Evolutionary conservation across 352 stramenopile species (phyloP).

Genomic region (Phytophthora tubulina): DNA sequence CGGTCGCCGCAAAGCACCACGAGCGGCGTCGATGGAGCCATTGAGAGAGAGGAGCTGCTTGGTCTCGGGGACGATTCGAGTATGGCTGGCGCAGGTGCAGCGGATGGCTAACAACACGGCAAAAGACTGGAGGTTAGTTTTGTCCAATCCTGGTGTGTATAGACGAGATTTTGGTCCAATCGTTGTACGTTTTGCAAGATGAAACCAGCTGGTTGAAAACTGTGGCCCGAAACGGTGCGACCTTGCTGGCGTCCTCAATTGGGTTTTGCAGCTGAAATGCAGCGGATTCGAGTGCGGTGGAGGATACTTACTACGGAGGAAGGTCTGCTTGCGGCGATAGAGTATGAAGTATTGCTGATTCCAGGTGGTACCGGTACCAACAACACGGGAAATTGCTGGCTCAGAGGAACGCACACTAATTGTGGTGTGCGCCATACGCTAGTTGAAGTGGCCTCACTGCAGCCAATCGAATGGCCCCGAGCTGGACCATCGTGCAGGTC

Average conservation of each 20-base stretch:
- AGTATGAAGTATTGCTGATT: neutral
- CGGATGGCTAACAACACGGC: constrained; percentile 36
- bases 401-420: neutral
- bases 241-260: too few relatives aligned
- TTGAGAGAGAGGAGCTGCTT: constrained; percentile 23
- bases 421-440: constrained; percentile 3
- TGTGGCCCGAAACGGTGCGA: neutral
- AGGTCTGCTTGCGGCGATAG: too few relatives aligned
- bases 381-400: neutral
- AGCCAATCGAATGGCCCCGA: too few relatives aligned
- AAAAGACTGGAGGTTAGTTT: constrained; percentile 5
- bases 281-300: neutral
- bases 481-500: too few relatives aligned
- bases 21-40: constrained; percentile 54
- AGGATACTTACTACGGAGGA: neutral
- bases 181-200: neutral
- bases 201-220: neutral
- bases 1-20: constrained; percentile 76
- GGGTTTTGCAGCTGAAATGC: neutral
- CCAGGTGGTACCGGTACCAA: neutral
- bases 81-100: constrained; percentile 32
- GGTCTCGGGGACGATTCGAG: constrained; percentile 27
- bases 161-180: neutral
- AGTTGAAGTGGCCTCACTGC: constrained; percentile 22
- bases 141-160: neutral